phyloP scores from a whole-genome alignment of 495 filamentous ascomycete species.

The Apodospora peruviana region DNA sequence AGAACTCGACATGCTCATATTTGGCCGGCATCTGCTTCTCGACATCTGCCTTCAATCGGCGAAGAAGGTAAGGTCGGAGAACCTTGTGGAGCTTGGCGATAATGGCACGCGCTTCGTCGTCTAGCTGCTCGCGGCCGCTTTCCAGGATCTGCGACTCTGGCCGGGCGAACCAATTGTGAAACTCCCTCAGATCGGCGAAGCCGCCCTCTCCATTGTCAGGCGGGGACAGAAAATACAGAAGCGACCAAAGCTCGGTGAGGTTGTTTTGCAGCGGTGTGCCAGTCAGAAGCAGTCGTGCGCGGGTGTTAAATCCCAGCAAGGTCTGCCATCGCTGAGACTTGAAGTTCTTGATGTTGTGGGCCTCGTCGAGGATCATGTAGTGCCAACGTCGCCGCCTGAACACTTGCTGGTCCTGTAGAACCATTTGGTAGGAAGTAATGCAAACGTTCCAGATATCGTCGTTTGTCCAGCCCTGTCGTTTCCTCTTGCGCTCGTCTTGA shows the following conservation, averaged over 20 bases:
- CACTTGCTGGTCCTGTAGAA: slow-evolving; percentile 88
- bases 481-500: slow-evolving; percentile 83
- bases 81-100: slow-evolving; percentile 91
- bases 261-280: slow-evolving; percentile 98
- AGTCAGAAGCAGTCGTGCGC: slow-evolving; percentile 80
- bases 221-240: slow-evolving; percentile 93
- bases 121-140: slow-evolving; percentile 86
- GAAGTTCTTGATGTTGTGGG: slow-evolving; percentile 99
- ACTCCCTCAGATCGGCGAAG: slow-evolving; percentile 86
- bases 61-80: slow-evolving; percentile 84
- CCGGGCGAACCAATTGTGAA: slow-evolving; percentile 87
- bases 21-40: slow-evolving; percentile 99
- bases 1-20: slow-evolving; percentile 94
- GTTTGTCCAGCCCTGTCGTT: slow-evolving; percentile 86
- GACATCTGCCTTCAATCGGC: slow-evolving; percentile 92
- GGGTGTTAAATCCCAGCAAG: slow-evolving; percentile 83
- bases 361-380: slow-evolving; percentile 97
- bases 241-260: slow-evolving; percentile 91
- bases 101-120: slow-evolving; percentile 81
- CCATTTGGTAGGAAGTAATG: slow-evolving; percentile 94
- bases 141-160: slow-evolving; percentile 94
- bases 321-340: slow-evolving; percentile 95
- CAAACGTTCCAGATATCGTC: slow-evolving; percentile 92
- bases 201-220: slow-evolving; percentile 79
- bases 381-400: slow-evolving; percentile 93